Base-by-base conservation (phyloP, 169 alveolate genomes). In the Theileria luwenshuni region DNA sequence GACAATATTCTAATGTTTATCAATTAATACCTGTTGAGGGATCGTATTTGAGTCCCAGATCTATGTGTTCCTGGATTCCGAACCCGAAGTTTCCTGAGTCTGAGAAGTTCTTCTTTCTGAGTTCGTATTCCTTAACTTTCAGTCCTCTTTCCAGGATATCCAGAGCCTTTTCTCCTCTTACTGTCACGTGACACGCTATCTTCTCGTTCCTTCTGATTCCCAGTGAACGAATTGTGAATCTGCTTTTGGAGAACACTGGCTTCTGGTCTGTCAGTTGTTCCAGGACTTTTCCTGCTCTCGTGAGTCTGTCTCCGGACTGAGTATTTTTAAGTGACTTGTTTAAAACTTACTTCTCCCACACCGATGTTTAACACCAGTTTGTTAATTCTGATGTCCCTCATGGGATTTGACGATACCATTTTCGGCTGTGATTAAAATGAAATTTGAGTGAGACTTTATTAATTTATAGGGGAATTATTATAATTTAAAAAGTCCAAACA, bases 31-130 rank as follows among this genome's bases (percentile, higher is more conserved):
- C 99, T 65, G 99, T 96, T 69, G 98, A 94, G 3, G 99, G 99
- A 90, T 98, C 99, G 91, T 98, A 98, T 86, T 98, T 98, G 60
- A 98, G 92, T 25, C 99, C 99, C 51, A 98, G 85, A 84, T 97
- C 99, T 71, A 98, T 98, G 90, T 98, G 99, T 85, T 97, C 99
- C 80, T 96, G 96, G 84, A 98, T 97, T 65, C 99, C 99, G 84
- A 98, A 98, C 0, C 99, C 99, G 85, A 98, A 98, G 94, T 96
- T 96, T 58, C 99, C 99, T 68, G 98, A 95, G 49, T 95, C 92
- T 17, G 99, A 95, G 92, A 98, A 98, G 90, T 96, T 97, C 73
- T 92, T 92, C 91, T 92, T 94, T 85, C 94, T 94, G 56, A 97
- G 94, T 91, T 97, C 99, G 92, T 96, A 96, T 86, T 98, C 99